Conservation (phyloP, 495 filamentous ascomycete species). For the Aspergillus nidulans region DNA sequence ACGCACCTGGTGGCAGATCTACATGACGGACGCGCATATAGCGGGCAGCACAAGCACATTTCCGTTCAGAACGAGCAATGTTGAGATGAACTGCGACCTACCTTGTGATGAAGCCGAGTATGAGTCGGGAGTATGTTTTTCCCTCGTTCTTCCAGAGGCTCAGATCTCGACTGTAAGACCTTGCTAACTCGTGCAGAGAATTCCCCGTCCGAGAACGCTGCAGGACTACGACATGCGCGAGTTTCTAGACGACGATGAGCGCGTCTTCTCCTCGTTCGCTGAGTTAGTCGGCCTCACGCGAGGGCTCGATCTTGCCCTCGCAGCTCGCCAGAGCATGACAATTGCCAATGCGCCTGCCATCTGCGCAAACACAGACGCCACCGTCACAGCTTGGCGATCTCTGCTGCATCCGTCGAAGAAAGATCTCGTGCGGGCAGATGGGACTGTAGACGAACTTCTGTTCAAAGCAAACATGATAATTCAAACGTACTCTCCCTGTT, state of each 20-base stretch:
- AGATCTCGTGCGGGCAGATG: slow-evolving; percentile 14
- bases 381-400: slow-evolving; percentile 14
- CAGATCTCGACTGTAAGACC: no score
- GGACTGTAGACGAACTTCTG: slow-evolving; percentile 20
- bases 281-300: slow-evolving; percentile 17
- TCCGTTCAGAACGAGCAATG: slow-evolving; percentile 15
- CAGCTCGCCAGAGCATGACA: neutral
- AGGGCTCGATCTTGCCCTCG: slow-evolving; percentile 14
- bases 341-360: slow-evolving; percentile 6
- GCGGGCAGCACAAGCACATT: slow-evolving; percentile 22
- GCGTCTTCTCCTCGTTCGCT: slow-evolving; percentile 18
- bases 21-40: slow-evolving; percentile 25
- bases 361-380: slow-evolving; percentile 14
- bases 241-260: slow-evolving; percentile 12
- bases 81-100: slow-evolving; percentile 15
- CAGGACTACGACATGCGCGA: slow-evolving; percentile 21
- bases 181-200: slow-evolving; percentile 7
- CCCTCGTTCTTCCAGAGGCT: no score
- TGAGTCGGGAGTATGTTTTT: slow-evolving; percentile 12
- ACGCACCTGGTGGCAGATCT: slow-evolving; percentile 29
- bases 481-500: slow-evolving; percentile 8
- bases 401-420: slow-evolving; percentile 13
- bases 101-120: slow-evolving; percentile 20
- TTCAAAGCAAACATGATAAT: slow-evolving; percentile 23
- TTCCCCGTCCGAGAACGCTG: slow-evolving; percentile 11